Evolutionary conservation across 768 basidiomycete genomes (phyloP).

Genomic region (Rhizopogon salebrosus): DNA sequence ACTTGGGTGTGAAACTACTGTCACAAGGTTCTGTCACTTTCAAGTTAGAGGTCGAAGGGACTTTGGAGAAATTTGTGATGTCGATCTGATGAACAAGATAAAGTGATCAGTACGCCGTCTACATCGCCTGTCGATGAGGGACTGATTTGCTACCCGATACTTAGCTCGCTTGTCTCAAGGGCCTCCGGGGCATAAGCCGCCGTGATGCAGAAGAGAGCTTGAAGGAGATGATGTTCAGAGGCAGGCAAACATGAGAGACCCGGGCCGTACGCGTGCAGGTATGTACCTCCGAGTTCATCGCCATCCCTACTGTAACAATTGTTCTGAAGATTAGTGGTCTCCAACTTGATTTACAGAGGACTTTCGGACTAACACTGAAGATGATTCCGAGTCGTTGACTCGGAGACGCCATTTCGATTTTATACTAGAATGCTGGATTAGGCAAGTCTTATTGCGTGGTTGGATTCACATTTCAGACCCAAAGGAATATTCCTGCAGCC

Average conservation of each 20-base stretch:
- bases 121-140: neutral
- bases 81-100: conserved; percentile 88
- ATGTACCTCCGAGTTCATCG: conserved; percentile 13
- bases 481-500: no score
- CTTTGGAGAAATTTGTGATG: conserved; percentile 98
- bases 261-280: no score
- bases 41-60: conserved; percentile 80
- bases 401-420: no score
- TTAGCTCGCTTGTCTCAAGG: conserved; percentile 57
- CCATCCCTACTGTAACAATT: conserved; percentile 2
- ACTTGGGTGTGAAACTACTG: no score
- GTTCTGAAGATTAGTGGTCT: conserved; percentile 52
- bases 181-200: conserved; percentile 94
- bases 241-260: conserved; percentile 87
- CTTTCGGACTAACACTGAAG: conserved; percentile 72
- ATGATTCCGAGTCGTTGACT: no score
- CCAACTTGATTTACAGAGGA: conserved; percentile 90
- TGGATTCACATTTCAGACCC: no score
- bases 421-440: no score
- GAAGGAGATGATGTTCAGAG: conserved; percentile 48
- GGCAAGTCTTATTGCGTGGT: no score
- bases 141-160: neutral
- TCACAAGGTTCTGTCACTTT: no score
- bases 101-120: conserved; percentile 39
- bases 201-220: conserved; percentile 16